These are phyloP conservation scores for Thielaviopsis euricoi DNA, from an alignment of 2,329 filamentous ascomycete genomes.

Conservation along the genomic window DNA sequence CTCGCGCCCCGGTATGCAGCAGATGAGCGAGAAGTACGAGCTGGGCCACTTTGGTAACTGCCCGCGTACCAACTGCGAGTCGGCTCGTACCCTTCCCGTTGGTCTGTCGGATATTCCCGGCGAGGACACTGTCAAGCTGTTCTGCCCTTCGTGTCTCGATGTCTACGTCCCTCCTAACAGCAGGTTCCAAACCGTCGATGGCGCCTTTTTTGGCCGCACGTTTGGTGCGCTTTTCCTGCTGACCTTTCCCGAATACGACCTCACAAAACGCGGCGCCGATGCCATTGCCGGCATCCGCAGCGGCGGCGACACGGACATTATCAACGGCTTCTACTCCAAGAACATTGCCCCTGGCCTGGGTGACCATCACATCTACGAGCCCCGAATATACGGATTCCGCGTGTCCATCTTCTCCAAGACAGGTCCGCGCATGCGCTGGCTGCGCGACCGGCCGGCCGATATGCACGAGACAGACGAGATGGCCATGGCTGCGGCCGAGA, in stretches of 20 bases:
- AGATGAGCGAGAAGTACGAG: constrained; percentile 99
- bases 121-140: constrained; percentile 94
- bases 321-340: constrained; percentile 74
- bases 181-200: constrained; percentile 91
- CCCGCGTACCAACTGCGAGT: constrained; percentile 84
- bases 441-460: constrained; percentile 67
- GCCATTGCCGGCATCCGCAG: constrained; percentile 27
- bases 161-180: constrained; percentile 96
- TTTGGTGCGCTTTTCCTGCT: constrained; percentile 96
- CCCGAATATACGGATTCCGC: constrained; percentile 89
- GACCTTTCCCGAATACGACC: constrained; percentile 91
- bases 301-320: constrained; percentile 28
- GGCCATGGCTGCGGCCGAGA: constrained; percentile 29
- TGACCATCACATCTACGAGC: constrained; percentile 71
- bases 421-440: constrained; percentile 92
- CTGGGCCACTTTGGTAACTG: constrained; percentile 90
- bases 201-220: constrained; percentile 94
- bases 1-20: constrained; percentile 86
- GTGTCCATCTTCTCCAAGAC: constrained; percentile 81
- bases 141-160: constrained; percentile 91
- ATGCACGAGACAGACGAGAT: constrained; percentile 73
- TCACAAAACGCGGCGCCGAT: constrained; percentile 53
- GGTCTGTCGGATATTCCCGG: constrained; percentile 89
- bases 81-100: constrained; percentile 79
- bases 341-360: constrained; percentile 87